Evolutionary conservation across 75 land plant species (phyloP).

Genomic region (Pseudotsuga menziesii): DNA sequence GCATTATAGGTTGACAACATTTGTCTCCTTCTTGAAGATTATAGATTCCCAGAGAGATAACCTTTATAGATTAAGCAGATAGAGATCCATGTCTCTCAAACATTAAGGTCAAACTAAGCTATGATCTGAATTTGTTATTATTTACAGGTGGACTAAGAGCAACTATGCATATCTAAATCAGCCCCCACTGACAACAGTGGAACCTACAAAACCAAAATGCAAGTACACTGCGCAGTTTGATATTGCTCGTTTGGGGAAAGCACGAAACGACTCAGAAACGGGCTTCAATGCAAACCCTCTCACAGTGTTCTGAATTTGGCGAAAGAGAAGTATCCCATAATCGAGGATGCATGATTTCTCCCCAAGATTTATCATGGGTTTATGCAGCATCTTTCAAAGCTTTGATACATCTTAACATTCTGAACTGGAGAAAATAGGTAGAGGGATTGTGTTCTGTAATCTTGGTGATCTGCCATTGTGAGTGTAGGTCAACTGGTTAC

Average conservation of each 20-base stretch:
- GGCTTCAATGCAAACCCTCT: neutral
- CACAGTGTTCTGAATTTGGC: neutral
- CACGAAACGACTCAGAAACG: neutral
- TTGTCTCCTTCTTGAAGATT: no score
- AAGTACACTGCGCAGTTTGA: neutral
- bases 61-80: no score
- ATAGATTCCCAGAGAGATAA: neutral
- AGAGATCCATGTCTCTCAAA: neutral
- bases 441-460: no score
- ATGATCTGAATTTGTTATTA: neutral
- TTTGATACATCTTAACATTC: no score
- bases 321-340: no score
- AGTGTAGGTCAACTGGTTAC: no score
- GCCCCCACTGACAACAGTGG: neutral
- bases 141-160: constrained; percentile 9
- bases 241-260: neutral
- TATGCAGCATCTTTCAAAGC: no score
- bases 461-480: no score
- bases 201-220: neutral
- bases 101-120: neutral
- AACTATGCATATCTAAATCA: constrained; percentile 11
- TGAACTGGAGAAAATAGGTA: no score
- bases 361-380: no score
- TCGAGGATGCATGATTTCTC: no score
- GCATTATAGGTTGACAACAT: no score